Conservation (phyloP, 257 asterid genomes). For the Solanum paucissectum region DNA sequence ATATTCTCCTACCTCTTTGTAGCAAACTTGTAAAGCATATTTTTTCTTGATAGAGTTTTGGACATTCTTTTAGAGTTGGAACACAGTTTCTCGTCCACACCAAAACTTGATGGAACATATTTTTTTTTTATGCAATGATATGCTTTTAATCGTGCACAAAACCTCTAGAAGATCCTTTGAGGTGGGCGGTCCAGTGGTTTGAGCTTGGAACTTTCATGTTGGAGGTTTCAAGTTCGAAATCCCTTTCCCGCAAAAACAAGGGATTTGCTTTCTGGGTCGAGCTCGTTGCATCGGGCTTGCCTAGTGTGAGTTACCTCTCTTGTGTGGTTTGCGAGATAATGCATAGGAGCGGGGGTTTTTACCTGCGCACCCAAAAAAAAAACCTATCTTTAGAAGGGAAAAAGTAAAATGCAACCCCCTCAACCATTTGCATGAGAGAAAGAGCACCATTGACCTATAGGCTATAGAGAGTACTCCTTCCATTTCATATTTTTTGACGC, state of each 20-base stretch:
- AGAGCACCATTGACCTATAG: neutral
- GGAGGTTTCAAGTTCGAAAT: neutral
- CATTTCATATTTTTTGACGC: neutral
- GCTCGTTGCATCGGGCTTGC: neutral
- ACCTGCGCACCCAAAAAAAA: neutral
- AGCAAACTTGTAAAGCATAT: neutral
- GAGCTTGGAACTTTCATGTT: neutral
- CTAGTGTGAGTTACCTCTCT: too few relatives aligned
- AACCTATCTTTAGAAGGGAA: too few relatives aligned
- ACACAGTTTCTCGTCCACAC: neutral
- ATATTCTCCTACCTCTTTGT: neutral
- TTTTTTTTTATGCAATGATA: neutral
- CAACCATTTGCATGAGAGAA: neutral
- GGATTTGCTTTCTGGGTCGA: neutral
- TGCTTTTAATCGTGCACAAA: neutral
- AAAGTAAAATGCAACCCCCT: neutral
- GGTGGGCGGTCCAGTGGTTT: neutral
- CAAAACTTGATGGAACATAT: neutral
- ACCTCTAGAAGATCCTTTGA: neutral
- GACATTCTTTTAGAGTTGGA: neutral
- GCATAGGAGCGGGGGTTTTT: too few relatives aligned
- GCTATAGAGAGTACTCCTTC: neutral
- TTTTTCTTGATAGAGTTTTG: neutral
- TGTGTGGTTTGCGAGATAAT: too few relatives aligned
- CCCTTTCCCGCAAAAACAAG: fast-evolving